A percentile compares a stretch with the other conserved stretches of the same genome.
phyloP scores from a whole-genome alignment of 2,329 filamentous ascomycete species.

The Ambrosiella cleistominuta region DNA sequence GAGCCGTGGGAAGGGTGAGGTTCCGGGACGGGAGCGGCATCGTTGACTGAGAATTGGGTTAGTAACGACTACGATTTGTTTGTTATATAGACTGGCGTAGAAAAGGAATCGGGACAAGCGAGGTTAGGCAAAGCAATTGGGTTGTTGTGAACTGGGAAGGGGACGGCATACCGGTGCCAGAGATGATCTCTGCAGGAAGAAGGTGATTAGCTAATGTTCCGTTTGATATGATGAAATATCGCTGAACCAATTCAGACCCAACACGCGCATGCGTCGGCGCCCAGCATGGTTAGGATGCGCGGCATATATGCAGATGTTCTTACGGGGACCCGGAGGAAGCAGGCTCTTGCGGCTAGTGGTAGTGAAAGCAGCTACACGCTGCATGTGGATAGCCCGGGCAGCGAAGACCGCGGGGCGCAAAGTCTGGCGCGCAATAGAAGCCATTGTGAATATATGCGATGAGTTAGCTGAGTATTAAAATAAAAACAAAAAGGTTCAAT shows the following conservation, averaged over 20 bases:
- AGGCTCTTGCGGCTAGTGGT: slow-evolving; percentile 58
- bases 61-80: not conserved
- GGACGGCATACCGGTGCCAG: slow-evolving; percentile 49
- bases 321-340: slow-evolving; percentile 73
- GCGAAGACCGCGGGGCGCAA: slow-evolving; percentile 27
- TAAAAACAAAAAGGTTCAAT: not conserved
- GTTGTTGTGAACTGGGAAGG: not conserved
- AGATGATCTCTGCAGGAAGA: slow-evolving; percentile 42
- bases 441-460: slow-evolving; percentile 24
- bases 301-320: slow-evolving; percentile 19
- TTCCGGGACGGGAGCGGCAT: slow-evolving; percentile 57
- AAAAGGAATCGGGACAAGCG: not conserved
- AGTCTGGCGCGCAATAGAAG: slow-evolving; percentile 36
- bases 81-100: not conserved
- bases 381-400: slow-evolving; percentile 16
- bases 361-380: slow-evolving; percentile 65
- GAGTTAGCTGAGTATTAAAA: not conserved
- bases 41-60: slow-evolving; percentile 47
- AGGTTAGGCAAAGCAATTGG: not conserved
- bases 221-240: not conserved
- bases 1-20: slow-evolving; percentile 68
- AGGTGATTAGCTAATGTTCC: slow-evolving; percentile 25
- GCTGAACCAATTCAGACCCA: not conserved
- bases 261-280: not conserved
- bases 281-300: not conserved